Percentiles rank a stretch among this genome's conserved stretches.
Evolutionary conservation across 805 yeast species (phyloP).

Genomic region (Saturnispora saitoi): DNA sequence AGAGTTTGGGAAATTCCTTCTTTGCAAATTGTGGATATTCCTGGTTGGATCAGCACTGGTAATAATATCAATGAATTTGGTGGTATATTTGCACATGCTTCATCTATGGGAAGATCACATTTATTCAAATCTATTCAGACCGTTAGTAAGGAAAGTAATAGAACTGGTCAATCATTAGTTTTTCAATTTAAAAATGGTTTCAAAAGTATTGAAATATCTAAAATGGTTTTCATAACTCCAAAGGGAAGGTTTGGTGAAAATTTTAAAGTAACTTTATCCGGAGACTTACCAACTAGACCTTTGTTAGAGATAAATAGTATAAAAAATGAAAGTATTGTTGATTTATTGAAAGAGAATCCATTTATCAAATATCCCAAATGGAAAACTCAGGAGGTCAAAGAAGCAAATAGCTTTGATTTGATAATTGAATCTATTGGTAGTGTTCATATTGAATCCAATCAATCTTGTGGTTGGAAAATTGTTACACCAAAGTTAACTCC

Average conservation of each 20-base stretch:
- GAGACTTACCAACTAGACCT: conserved; percentile 5
- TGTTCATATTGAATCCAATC: conserved; percentile 4
- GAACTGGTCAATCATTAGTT: background rate
- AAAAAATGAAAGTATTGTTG: background rate
- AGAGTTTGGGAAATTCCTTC: conserved; percentile 14
- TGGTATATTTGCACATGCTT: conserved; percentile 5
- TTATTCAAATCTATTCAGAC: background rate
- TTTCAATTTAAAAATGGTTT: background rate
- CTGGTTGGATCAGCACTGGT: conserved; percentile 23
- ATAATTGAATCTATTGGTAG: conserved; percentile 4
- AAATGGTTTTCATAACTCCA: conserved; percentile 4
- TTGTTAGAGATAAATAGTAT: background rate
- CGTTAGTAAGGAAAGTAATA: background rate
- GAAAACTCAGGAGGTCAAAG: conserved; percentile 1
- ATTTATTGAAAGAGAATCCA: background rate
- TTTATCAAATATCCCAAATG: conserved; percentile 2
- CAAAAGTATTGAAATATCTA: background rate
- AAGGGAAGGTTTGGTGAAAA: conserved; percentile 7
- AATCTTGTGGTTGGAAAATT: conserved; percentile 6
- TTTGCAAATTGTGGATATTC: conserved; percentile 22
- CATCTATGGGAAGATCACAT: background rate
- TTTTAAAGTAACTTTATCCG: background rate
- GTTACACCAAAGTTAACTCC: conserved; percentile 7
- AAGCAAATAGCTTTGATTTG: background rate
- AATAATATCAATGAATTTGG: conserved; percentile 12